A percentile compares a stretch with the other conserved stretches of the same genome.
Evolutionary conservation across 345 rosid species (phyloP).

Genomic region (Populus euphratica): DNA sequence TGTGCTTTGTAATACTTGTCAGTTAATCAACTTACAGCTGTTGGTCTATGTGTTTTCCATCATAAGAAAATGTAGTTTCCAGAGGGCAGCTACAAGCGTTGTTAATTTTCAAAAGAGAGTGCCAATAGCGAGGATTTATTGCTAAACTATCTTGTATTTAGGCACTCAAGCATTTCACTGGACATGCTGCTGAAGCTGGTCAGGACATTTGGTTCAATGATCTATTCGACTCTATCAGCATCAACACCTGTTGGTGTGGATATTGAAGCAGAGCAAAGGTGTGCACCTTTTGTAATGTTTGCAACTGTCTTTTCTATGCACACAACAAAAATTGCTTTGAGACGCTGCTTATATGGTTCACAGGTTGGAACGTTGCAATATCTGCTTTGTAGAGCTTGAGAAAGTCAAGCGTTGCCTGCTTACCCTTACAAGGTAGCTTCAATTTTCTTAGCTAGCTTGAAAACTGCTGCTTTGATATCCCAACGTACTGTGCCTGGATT

Average conservation of each 20-base stretch:
- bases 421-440: conserved; percentile 33
- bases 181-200: conserved; percentile 88
- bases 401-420: conserved; percentile 68
- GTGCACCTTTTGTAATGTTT: conserved; percentile 1
- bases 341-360: conserved; percentile 9
- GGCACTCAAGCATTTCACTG: conserved; percentile 79
- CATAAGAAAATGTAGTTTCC: background rate
- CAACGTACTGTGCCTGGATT: background rate
- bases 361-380: conserved; percentile 81
- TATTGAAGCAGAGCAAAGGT: conserved; percentile 98
- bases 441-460: conserved; percentile 7
- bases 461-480: background rate
- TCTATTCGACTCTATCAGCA: conserved; percentile 77
- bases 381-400: conserved; percentile 86
- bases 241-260: conserved; percentile 87
- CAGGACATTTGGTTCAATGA: conserved; percentile 70
- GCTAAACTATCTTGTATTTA: conserved; percentile 26
- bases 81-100: background rate
- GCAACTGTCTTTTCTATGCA: background rate
- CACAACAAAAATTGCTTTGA: background rate
- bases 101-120: background rate
- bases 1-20: background rate
- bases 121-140: background rate
- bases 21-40: background rate
- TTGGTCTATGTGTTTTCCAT: background rate